A percentile compares a stretch with the other conserved stretches of the same genome.
These are phyloP conservation scores for Elsinoe australis DNA, from an alignment of 2,329 filamentous ascomycete species.

Conservation along the genomic window DNA sequence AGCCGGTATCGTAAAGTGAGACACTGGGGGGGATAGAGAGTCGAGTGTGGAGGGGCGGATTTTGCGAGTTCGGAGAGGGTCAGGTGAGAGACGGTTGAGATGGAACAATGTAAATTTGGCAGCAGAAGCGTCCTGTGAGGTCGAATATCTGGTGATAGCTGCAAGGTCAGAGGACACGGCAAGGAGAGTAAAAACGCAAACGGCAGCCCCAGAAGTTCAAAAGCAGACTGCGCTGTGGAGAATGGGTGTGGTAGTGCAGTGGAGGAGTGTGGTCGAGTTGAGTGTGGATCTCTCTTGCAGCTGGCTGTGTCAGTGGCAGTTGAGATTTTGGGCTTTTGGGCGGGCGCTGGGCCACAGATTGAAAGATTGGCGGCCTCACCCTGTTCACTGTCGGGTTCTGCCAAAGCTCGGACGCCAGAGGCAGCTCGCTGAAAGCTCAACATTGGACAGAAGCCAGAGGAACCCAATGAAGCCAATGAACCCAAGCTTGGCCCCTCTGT, in stretches of 20 bases:
- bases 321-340: conserved; percentile 12
- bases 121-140: no score
- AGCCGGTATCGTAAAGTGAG: conserved; percentile 13
- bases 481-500: conserved; percentile 2
- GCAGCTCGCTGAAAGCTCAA: background rate
- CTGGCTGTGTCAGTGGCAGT: conserved; percentile 8
- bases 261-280: background rate
- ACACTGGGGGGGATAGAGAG: conserved; percentile 11
- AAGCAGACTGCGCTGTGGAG: background rate
- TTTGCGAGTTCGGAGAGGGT: background rate
- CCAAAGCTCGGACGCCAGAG: conserved; percentile 13
- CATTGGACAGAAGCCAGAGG: background rate
- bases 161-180: background rate
- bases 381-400: background rate
- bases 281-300: background rate
- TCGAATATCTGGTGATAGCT: background rate
- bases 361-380: no score
- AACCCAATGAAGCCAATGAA: background rate
- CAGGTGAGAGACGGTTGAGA: conserved; percentile 11
- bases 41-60: background rate
- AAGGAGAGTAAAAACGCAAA: background rate
- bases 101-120: conserved; percentile 9
- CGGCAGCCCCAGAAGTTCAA: conserved; percentile 2
- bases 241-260: background rate
- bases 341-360: background rate